Conservation (phyloP, 2,329 filamentous ascomycete genomes). For the Penicillium frequentans region DNA sequence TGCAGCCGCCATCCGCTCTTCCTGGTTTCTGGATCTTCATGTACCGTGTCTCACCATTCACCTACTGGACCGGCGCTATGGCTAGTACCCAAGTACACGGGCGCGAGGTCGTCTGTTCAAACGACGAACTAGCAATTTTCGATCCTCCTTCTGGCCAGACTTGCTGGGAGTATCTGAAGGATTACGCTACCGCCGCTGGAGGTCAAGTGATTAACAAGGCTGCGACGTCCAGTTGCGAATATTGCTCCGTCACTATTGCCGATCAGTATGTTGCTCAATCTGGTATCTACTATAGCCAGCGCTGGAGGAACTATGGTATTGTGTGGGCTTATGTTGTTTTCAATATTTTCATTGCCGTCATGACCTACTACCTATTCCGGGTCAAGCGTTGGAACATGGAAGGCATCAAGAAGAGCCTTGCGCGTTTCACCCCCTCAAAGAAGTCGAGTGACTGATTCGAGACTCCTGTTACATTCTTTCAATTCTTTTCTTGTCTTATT, state of each 20-base stretch:
- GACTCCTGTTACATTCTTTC: not conserved
- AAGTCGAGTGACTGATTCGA: conserved; percentile 1
- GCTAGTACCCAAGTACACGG: conserved; percentile 69
- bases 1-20: conserved; percentile 64
- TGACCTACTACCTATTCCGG: conserved; percentile 42
- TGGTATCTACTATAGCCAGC: conserved; percentile 53
- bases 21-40: conserved; percentile 67
- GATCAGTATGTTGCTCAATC: conserved; percentile 44
- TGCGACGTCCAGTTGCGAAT: conserved; percentile 56
- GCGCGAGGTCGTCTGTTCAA: conserved; percentile 63
- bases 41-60: conserved; percentile 61
- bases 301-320: conserved; percentile 69
- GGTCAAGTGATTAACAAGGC: conserved; percentile 56
- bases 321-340: conserved; percentile 60
- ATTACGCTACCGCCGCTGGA: conserved; percentile 51
- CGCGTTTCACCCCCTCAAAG: conserved; percentile 10
- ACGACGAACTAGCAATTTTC: conserved; percentile 68
- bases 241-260: conserved; percentile 34
- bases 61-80: conserved; percentile 59
- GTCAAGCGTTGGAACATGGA: conserved; percentile 26
- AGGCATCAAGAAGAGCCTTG: conserved; percentile 14
- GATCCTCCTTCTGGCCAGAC: conserved; percentile 57
- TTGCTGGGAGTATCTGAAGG: conserved; percentile 59
- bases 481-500: not conserved
- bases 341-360: conserved; percentile 54